Base-by-base conservation (phyloP, 2,329 filamentous ascomycete genomes). In the Dactylella cylindrospora region DNA sequence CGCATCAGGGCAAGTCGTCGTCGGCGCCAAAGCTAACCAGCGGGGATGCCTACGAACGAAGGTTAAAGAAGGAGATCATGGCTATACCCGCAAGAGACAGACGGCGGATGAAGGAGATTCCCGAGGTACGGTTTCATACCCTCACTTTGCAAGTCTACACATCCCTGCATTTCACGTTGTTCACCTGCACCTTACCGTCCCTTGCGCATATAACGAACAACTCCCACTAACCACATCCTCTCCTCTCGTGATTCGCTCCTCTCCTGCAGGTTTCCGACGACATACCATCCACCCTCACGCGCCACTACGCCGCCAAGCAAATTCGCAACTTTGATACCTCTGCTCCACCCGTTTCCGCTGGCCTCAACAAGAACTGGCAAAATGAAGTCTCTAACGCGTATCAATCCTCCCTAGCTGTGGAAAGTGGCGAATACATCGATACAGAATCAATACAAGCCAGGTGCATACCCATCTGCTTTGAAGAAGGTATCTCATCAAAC, bases 351-450 rank as follows among this genome's bases (percentile, higher is more conserved):
- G 46, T 57, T 45, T 64, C 59, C 26, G 59, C 59, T 20, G 59
- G 59, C 5, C 59, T 51, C 7, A 64, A 64, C 40, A 64, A 83
- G 67, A 62, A 85, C 67, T 80, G 82, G 72, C 83, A 85, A 64
- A 71, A 85, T 13, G 84, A 86, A 66, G 85, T 85, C 61, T 77
- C 52, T 80, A 61, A 85, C 85, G 72, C 78, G 82, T 65, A 85
- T 79, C 70, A 76, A 79, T 9, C 81, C 82, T 64, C 82, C 2
- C 71, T 86, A 9, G 82, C 83, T 3, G 76, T 82, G 29, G 84
- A 86, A 70, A 85, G 83, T 0, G 83, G 83, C 51, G 84, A 86
- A 67, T 85, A 86, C 64, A 84, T 84, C 9, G 84, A 86, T 67
- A 75, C 78, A n/a, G 76, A 78, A 51, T 78, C 79, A 57, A 82